Evolutionary conservation across 1,284 basidiomycete genomes (phyloP).

Genomic region (Hymenochaete sp.): DNA sequence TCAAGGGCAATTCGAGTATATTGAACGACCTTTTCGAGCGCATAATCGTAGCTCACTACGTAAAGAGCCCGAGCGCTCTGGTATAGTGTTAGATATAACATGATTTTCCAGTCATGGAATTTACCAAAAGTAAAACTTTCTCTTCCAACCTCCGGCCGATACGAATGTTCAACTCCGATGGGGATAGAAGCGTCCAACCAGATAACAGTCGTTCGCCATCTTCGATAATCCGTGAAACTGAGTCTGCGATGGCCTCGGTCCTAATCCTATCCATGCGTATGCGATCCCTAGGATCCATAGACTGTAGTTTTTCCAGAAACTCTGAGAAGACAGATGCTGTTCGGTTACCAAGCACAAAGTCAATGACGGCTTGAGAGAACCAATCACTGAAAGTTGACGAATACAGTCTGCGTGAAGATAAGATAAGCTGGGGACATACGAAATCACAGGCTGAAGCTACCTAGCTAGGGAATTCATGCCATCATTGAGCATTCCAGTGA

Average conservation of each 20-base stretch:
- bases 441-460: conserved; percentile 23
- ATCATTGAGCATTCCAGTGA: conserved; percentile 86
- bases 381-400: conserved; percentile 88
- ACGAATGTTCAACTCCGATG: conserved; percentile 64
- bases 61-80: conserved; percentile 60
- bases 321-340: conserved; percentile 82
- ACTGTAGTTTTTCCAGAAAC: conserved; percentile 78
- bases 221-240: conserved; percentile 68
- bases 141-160: conserved; percentile 82
- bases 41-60: conserved; percentile 80
- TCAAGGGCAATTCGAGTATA: conserved; percentile 84
- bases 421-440: background rate
- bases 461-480: conserved; percentile 87
- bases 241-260: conserved; percentile 83
- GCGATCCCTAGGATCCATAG: conserved; percentile 83
- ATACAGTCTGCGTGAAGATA: conserved; percentile 50
- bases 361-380: conserved; percentile 92
- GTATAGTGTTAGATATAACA: conserved; percentile 13
- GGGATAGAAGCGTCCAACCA: conserved; percentile 91
- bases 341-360: conserved; percentile 85
- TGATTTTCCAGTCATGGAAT: conserved; percentile 25
- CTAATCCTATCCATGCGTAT: conserved; percentile 82
- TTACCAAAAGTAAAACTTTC: conserved; percentile 81
- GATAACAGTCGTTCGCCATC: conserved; percentile 76
- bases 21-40: conserved; percentile 81